Evolutionary conservation across 345 rosid genomes (phyloP).

Genomic region (Populus simonii): DNA sequence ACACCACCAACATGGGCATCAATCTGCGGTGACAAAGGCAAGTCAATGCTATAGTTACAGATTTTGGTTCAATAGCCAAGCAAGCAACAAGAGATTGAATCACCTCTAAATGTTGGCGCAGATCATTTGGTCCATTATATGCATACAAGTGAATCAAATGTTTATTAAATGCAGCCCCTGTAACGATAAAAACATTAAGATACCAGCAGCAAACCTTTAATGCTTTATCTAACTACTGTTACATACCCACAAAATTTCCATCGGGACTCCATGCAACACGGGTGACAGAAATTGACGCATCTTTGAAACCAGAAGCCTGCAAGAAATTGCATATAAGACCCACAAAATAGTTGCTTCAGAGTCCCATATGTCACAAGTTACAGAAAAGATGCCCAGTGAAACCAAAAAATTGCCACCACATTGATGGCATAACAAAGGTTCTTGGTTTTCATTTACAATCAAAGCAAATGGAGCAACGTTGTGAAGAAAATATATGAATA

Average conservation of each 20-base stretch:
- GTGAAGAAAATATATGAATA: background rate
- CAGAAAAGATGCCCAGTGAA: background rate
- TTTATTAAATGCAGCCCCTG: slow-evolving; percentile 74
- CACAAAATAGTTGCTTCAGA: slow-evolving; percentile 8
- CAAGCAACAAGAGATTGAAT: slow-evolving; percentile 8
- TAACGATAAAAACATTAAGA: slow-evolving; percentile 31
- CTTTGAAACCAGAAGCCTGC: slow-evolving; percentile 30
- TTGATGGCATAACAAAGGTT: background rate
- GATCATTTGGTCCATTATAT: slow-evolving; percentile 48
- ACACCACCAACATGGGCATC: slow-evolving; percentile 85
- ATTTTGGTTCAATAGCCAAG: slow-evolving; percentile 2
- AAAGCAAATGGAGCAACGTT: background rate
- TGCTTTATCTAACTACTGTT: background rate
- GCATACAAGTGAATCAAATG: slow-evolving; percentile 68
- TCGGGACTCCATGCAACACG: slow-evolving; percentile 37
- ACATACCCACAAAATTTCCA: slow-evolving; percentile 45
- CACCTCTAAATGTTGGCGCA: slow-evolving; percentile 63
- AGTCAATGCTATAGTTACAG: slow-evolving; percentile 12
- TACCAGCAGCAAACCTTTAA: slow-evolving; percentile 14
- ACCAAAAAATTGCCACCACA: background rate
- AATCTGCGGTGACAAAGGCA: slow-evolving; percentile 47
- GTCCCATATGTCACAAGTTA: background rate
- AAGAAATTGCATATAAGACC: background rate
- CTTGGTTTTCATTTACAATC: background rate
- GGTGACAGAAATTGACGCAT: slow-evolving; percentile 24